Conservation (phyloP, 306 rosid species). For the Macrotyloma uniflorum region DNA sequence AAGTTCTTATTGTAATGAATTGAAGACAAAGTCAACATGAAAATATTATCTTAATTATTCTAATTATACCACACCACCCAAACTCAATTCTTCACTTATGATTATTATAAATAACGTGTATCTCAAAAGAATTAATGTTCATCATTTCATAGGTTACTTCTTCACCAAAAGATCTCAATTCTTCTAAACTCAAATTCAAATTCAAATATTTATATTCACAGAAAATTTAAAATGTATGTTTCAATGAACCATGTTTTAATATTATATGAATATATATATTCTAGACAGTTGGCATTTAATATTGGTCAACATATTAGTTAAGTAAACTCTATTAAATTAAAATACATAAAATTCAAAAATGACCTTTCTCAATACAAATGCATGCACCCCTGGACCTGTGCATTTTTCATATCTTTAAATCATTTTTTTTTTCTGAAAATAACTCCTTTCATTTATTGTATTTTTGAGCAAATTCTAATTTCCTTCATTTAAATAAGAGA, state of each 20-base stretch:
- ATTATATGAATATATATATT: neutral
- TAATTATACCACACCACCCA: neutral
- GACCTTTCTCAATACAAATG: neutral
- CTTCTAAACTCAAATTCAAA: neutral
- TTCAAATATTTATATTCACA: neutral
- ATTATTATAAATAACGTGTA: neutral
- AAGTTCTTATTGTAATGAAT: neutral
- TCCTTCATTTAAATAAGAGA: no score
- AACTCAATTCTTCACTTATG: neutral
- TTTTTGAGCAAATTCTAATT: no score
- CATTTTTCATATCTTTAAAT: neutral
- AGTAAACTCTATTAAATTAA: neutral
- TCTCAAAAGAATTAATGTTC: neutral
- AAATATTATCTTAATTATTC: neutral
- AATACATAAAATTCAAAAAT: neutral
- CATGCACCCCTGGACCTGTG: neutral
- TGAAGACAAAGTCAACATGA: neutral
- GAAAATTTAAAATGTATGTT: neutral
- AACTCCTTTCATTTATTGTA: no score
- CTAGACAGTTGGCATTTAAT: neutral
- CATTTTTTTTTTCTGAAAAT: neutral
- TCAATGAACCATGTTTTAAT: constrained; percentile 4
- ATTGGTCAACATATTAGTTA: neutral
- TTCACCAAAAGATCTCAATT: neutral
- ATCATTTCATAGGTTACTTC: constrained; percentile 5